Percentiles rank a stretch among this genome's conserved stretches.
These are phyloP conservation scores for Aspergillus floridensis DNA, from an alignment of 2,329 filamentous ascomycete species.

Conservation along the genomic window DNA sequence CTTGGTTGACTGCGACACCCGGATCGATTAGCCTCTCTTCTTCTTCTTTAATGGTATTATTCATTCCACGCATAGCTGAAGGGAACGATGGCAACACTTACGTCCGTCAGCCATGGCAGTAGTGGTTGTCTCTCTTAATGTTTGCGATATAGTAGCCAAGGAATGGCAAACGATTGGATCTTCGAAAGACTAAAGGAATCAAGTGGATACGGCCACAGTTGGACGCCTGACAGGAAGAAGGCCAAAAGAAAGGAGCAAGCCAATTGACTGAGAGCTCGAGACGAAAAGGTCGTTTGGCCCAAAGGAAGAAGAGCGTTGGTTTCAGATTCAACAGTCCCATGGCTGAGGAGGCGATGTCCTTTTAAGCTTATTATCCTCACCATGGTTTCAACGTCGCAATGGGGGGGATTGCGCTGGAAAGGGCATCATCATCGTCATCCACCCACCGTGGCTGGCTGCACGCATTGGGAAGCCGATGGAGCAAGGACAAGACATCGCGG, in stretches of 20 bases:
- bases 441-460: slow-evolving; percentile 26
- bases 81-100: slow-evolving; percentile 35
- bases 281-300: slow-evolving; percentile 6
- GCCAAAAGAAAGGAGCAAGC: not conserved
- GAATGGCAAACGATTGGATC: not conserved
- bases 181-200: not conserved
- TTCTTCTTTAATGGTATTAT: no score
- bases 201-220: not conserved
- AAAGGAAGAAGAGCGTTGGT: slow-evolving; percentile 8
- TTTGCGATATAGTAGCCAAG: slow-evolving; percentile 5
- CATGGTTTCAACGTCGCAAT: slow-evolving; percentile 11
- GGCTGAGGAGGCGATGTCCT: slow-evolving; percentile 23
- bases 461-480: slow-evolving; percentile 27
- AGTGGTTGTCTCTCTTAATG: not conserved
- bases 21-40: slow-evolving; percentile 9
- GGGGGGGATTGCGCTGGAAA: slow-evolving; percentile 11
- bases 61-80: no score
- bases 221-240: not conserved
- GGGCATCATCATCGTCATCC: slow-evolving; percentile 27
- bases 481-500: slow-evolving; percentile 24
- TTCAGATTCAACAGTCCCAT: slow-evolving; percentile 13
- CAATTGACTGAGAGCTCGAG: slow-evolving; percentile 5
- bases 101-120: slow-evolving; percentile 56
- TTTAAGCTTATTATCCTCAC: slow-evolving; percentile 21
- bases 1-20: slow-evolving; percentile 56